Evolutionary conservation across 768 basidiomycete species (phyloP).

Genomic region (Tricholoma furcatifolium): DNA sequence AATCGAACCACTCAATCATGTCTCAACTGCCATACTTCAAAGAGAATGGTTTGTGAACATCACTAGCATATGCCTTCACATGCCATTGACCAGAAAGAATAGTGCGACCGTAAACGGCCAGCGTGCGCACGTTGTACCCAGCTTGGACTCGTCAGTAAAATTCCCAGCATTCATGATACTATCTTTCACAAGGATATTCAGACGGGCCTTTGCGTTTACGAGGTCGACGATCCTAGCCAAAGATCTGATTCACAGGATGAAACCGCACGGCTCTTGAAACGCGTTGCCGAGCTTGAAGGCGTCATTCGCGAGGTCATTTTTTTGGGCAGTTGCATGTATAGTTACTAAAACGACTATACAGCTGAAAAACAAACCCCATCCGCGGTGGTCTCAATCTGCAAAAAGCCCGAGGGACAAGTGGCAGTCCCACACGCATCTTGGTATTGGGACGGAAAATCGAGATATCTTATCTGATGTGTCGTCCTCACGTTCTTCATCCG

Average conservation of each 20-base stretch:
- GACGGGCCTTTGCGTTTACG: slow-evolving; percentile 84
- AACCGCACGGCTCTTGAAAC: slow-evolving; percentile 60
- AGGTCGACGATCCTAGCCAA: slow-evolving; percentile 73
- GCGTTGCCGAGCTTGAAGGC: slow-evolving; percentile 81
- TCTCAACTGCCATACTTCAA: slow-evolving; percentile 71
- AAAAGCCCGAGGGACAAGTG: slow-evolving; percentile 33
- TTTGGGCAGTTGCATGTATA: slow-evolving; percentile 18
- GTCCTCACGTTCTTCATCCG: slow-evolving; percentile 29
- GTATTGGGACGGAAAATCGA: slow-evolving; percentile 17
- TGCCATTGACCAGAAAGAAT: slow-evolving; percentile 13
- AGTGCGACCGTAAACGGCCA: slow-evolving; percentile 52
- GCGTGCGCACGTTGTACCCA: slow-evolving; percentile 51
- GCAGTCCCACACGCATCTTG: slow-evolving; percentile 19
- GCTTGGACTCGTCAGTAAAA: slow-evolving; percentile 41
- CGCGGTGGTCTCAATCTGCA: slow-evolving; percentile 55
- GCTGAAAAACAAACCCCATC: slow-evolving; percentile 74
- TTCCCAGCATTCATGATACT: background rate
- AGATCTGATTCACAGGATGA: slow-evolving; percentile 58
- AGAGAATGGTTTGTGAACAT: slow-evolving; percentile 56
- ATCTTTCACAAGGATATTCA: slow-evolving; percentile 24
- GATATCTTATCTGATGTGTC: slow-evolving; percentile 23
- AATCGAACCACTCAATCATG: slow-evolving; percentile 76
- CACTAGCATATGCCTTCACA: background rate
- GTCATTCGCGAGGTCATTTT: slow-evolving; percentile 71
- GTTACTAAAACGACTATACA: slow-evolving; percentile 26